Percentiles rank a stretch among this genome's conserved stretches.
Conservation (phyloP, 2,329 filamentous ascomycete genomes). For the Pestalotiopsis sp. region DNA sequence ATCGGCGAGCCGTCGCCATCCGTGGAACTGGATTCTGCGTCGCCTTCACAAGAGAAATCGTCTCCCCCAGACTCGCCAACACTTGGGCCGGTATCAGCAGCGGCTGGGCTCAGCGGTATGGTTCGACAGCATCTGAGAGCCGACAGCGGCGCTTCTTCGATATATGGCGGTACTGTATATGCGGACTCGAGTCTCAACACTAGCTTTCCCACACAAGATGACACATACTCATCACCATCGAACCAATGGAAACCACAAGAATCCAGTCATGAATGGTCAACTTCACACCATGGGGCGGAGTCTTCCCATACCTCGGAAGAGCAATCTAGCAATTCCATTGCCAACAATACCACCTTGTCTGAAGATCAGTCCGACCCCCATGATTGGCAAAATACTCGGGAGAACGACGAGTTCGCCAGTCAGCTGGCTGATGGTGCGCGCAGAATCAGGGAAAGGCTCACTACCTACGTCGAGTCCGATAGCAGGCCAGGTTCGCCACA, state of each 20-base stretch:
- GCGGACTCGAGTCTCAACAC: slow-evolving; percentile 40
- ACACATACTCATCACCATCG: slow-evolving; percentile 35
- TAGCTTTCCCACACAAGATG: slow-evolving; percentile 38
- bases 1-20: slow-evolving; percentile 33
- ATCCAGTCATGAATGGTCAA: slow-evolving; percentile 25
- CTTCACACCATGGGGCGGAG: slow-evolving; percentile 14
- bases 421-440: slow-evolving; percentile 73
- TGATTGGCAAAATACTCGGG: slow-evolving; percentile 12
- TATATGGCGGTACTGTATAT: slow-evolving; percentile 60
- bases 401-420: slow-evolving; percentile 70
- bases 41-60: slow-evolving; percentile 23
- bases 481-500: slow-evolving; percentile 49
- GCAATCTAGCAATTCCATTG: neutral
- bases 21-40: slow-evolving; percentile 25
- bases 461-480: slow-evolving; percentile 68
- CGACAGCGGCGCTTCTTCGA: slow-evolving; percentile 79
- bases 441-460: slow-evolving; percentile 73
- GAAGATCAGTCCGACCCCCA: neutral
- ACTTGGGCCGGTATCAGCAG: slow-evolving; percentile 62
- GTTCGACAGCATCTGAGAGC: slow-evolving; percentile 83
- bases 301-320: neutral
- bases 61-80: slow-evolving; percentile 74
- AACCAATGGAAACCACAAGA: slow-evolving; percentile 50
- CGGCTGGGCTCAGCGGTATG: slow-evolving; percentile 74
- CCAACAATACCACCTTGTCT: neutral